These are phyloP conservation scores for Gastrolobium villosum DNA, from an alignment of 306 rosid species.

Conservation along the genomic window DNA sequence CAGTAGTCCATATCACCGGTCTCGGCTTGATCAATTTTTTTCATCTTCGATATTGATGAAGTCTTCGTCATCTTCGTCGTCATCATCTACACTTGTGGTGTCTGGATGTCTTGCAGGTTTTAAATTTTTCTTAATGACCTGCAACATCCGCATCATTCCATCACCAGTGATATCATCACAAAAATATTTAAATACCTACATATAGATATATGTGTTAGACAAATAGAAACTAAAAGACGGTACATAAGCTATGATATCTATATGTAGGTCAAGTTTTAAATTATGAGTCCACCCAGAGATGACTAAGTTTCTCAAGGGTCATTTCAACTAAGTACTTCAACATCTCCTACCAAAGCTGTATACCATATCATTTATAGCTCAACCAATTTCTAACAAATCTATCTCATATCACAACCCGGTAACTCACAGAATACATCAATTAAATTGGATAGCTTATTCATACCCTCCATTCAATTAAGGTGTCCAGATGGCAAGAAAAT, in stretches of 20 bases:
- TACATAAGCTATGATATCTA: neutral
- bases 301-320: neutral
- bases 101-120: slow-evolving; percentile 87
- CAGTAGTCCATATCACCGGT: slow-evolving; percentile 64
- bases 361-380: slow-evolving; percentile 19
- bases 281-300: slow-evolving; percentile 3
- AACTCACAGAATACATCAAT: neutral
- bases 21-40: slow-evolving; percentile 77
- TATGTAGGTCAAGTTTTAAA: neutral
- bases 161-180: slow-evolving; percentile 76
- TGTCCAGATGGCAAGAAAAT: neutral
- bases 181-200: slow-evolving; percentile 88
- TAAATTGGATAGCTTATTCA: neutral
- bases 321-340: neutral
- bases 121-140: slow-evolving; percentile 77
- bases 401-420: neutral
- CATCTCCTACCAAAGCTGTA: neutral
- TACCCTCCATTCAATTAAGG: slow-evolving; percentile 12
- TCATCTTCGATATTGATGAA: slow-evolving; percentile 85
- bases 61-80: slow-evolving; percentile 68
- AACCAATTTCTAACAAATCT: neutral
- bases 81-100: slow-evolving; percentile 64
- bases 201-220: slow-evolving; percentile 39
- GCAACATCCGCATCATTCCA: slow-evolving; percentile 83
- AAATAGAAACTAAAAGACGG: neutral